phyloP scores from a whole-genome alignment of 129 eudicot species.

The Erigeron canadensis region DNA sequence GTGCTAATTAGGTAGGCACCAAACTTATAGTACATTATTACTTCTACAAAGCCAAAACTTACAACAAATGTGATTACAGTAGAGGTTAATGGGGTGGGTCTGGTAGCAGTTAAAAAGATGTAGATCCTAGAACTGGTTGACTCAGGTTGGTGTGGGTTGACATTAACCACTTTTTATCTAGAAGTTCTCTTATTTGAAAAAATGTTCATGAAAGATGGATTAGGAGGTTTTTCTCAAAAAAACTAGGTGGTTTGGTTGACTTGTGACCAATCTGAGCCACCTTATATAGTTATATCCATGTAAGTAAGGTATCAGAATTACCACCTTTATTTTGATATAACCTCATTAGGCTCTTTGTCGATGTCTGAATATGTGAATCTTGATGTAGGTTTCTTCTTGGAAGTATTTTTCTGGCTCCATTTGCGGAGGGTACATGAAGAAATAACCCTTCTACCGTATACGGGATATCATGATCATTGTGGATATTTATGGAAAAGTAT shows the following conservation, averaged over 20 bases:
- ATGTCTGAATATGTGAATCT: constrained; percentile 9
- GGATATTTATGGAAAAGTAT: constrained; percentile 29
- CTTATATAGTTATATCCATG: background rate
- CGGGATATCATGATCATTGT: constrained; percentile 26
- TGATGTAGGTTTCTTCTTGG: constrained; percentile 35
- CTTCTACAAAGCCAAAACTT: too few relatives aligned
- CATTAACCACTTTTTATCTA: background rate
- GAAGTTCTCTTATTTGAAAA: background rate
- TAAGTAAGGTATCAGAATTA: background rate
- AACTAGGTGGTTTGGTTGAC: background rate
- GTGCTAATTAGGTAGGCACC: too few relatives aligned
- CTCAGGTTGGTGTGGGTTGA: background rate
- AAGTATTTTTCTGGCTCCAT: constrained; percentile 31
- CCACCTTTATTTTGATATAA: background rate
- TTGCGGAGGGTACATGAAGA: constrained; percentile 30
- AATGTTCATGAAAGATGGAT: too few relatives aligned
- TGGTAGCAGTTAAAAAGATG: background rate
- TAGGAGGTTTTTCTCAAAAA: too few relatives aligned
- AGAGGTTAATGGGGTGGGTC: background rate
- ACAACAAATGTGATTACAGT: too few relatives aligned
- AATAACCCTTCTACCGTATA: background rate
- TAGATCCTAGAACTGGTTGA: too few relatives aligned
- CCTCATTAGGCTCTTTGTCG: background rate
- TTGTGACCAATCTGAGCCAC: background rate
- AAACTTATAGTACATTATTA: too few relatives aligned